phyloP scores from a whole-genome alignment of 345 rosid genomes.

The Hibiscus tridactylites region DNA sequence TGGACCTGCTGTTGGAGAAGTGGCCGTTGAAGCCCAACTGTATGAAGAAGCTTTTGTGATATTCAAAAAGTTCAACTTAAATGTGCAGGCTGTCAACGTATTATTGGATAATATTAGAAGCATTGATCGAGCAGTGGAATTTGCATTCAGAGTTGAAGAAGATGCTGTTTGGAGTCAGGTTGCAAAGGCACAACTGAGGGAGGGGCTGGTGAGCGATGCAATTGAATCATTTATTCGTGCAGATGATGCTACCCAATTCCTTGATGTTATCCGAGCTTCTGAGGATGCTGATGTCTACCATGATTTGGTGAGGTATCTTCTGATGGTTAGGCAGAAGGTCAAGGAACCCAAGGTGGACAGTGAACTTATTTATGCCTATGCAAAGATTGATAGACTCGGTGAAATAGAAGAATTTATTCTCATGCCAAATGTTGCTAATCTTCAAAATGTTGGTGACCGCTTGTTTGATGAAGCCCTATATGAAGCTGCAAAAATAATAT shows the following conservation, averaged over 20 bases:
- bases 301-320: constrained; percentile 88
- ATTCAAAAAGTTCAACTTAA: constrained; percentile 79
- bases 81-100: constrained; percentile 67
- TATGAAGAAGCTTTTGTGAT: constrained; percentile 82
- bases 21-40: constrained; percentile 85
- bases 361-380: constrained; percentile 94
- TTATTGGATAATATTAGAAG: constrained; percentile 59
- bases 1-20: constrained; percentile 97
- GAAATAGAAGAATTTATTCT: constrained; percentile 94
- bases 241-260: constrained; percentile 74
- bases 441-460: constrained; percentile 91
- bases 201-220: constrained; percentile 94
- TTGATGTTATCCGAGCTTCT: constrained; percentile 66
- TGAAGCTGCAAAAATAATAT: constrained; percentile 94
- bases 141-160: constrained; percentile 96
- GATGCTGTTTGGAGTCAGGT: constrained; percentile 98
- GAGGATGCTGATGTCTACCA: constrained; percentile 77
- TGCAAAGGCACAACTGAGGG: constrained; percentile 86
- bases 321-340: constrained; percentile 96
- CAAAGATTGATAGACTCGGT: constrained; percentile 82
- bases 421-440: constrained; percentile 97
- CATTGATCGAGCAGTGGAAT: constrained; percentile 86
- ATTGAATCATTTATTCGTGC: constrained; percentile 96
- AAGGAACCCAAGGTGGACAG: constrained; percentile 94
- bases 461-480: constrained; percentile 75